Evolutionary conservation across 768 basidiomycete genomes (phyloP).

Genomic region (Lyophyllum decastes): DNA sequence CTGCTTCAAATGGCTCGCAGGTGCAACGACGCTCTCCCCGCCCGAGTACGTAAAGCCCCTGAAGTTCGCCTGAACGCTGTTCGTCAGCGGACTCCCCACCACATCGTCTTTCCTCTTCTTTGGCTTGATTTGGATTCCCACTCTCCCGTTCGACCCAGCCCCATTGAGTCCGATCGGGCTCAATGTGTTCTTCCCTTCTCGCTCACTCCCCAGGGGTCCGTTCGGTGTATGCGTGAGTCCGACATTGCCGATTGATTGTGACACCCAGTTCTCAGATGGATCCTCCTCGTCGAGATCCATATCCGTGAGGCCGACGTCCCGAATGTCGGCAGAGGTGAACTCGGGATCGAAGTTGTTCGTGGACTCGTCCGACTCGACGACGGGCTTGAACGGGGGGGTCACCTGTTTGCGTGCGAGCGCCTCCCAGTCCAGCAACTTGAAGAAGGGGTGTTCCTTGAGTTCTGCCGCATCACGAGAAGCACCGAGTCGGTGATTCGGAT

Average conservation of each 20-base stretch:
- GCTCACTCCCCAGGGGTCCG: constrained; percentile 74
- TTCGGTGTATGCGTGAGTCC: constrained; percentile 63
- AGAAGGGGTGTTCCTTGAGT: constrained; percentile 95
- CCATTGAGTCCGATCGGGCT: constrained; percentile 21
- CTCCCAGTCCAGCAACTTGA: constrained; percentile 89
- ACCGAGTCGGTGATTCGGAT: constrained; percentile 96
- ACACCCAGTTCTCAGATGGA: constrained; percentile 72
- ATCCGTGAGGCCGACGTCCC: constrained; percentile 63
- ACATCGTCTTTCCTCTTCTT: constrained; percentile 47
- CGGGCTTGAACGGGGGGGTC: constrained; percentile 96
- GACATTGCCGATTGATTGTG: constrained; percentile 41
- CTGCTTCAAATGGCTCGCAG: constrained; percentile 39
- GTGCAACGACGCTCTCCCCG: constrained; percentile 61
- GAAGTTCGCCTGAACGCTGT: constrained; percentile 95
- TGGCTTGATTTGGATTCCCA: constrained; percentile 55
- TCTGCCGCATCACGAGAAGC: constrained; percentile 89
- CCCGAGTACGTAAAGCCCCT: constrained; percentile 90
- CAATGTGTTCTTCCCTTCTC: constrained; percentile 20
- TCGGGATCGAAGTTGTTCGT: constrained; percentile 99
- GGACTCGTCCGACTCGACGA: constrained; percentile 97
- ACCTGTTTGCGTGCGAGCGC: constrained; percentile 85
- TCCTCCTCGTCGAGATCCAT: constrained; percentile 61
- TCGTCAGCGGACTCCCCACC: constrained; percentile 75
- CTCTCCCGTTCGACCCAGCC: constrained; percentile 12
- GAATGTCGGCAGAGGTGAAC: constrained; percentile 91